Evolutionary conservation across 1,139 yeast species (phyloP).

Genomic region (Protomyces gravidus): DNA sequence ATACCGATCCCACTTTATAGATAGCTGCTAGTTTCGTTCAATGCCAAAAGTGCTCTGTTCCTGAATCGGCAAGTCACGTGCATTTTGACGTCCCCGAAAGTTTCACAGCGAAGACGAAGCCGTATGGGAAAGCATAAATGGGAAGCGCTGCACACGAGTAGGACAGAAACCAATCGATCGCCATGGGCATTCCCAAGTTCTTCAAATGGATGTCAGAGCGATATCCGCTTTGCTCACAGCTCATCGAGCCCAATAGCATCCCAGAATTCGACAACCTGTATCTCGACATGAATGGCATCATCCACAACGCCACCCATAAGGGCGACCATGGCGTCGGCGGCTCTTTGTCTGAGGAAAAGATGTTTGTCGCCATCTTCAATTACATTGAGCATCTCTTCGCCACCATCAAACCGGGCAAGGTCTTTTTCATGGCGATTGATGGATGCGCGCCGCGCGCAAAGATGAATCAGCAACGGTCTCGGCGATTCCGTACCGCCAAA

Average conservation of each 20-base stretch:
- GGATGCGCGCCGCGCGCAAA: conserved; percentile 99
- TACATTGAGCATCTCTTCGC: conserved; percentile 91
- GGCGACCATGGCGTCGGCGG: conserved; percentile 46
- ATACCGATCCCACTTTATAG: too few species aligned
- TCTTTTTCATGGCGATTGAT: conserved; percentile 95
- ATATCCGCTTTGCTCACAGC: conserved; percentile 94
- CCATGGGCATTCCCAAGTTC: conserved; percentile 32
- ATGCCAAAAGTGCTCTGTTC: too few species aligned
- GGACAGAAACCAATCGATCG: background rate
- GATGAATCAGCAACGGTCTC: conserved; percentile 95
- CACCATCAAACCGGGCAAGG: conserved; percentile 77
- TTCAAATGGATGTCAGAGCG: conserved; percentile 86
- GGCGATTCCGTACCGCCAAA: conserved; percentile 91
- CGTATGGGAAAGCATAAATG: too few species aligned
- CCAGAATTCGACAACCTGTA: conserved; percentile 95
- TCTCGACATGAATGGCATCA: conserved; percentile 87
- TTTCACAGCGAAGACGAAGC: too few species aligned
- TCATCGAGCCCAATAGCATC: conserved; percentile 75
- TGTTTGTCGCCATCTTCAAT: conserved; percentile 86
- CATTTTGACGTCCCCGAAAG: too few species aligned
- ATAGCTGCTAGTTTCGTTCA: too few species aligned
- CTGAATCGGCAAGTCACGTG: too few species aligned
- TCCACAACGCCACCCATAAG: conserved; percentile 84
- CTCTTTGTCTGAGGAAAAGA: conserved; percentile 79
- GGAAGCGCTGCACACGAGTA: too few species aligned